Evolutionary conservation across 1,284 basidiomycete genomes (phyloP).

Genomic region (Rhodotorula sp.): DNA sequence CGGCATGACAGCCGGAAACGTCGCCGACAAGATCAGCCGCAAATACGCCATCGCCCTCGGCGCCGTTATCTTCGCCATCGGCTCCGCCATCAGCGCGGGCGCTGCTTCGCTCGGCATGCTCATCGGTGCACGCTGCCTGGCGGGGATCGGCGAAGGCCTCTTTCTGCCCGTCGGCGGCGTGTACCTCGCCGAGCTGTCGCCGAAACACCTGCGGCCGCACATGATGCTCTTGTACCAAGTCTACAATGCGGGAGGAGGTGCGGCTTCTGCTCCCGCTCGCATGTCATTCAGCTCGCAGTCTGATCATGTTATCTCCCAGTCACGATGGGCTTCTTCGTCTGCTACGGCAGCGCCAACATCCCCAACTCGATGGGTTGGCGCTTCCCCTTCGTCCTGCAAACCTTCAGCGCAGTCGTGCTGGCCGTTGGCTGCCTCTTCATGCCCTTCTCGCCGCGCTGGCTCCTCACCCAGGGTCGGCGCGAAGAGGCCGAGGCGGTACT

Average conservation of each 20-base stretch:
- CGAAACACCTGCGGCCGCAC: slow-evolving; percentile 22
- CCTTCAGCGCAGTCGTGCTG: slow-evolving; percentile 52
- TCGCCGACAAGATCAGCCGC: slow-evolving; percentile 58
- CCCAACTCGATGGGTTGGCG: slow-evolving; percentile 57
- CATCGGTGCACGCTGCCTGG: slow-evolving; percentile 57
- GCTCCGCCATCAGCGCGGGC: slow-evolving; percentile 46
- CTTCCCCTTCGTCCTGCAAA: slow-evolving; percentile 56
- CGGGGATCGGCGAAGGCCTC: slow-evolving; percentile 49
- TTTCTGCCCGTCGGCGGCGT: slow-evolving; percentile 40
- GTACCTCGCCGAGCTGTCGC: slow-evolving; percentile 31
- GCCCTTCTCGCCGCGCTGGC: slow-evolving; percentile 60
- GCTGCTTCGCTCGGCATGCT: slow-evolving; percentile 49
- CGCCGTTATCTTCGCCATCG: slow-evolving; percentile 54
- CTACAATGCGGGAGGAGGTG: slow-evolving; percentile 5
- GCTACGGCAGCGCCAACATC: slow-evolving; percentile 56
- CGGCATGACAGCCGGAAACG: slow-evolving; percentile 55
- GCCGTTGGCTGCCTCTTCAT: slow-evolving; percentile 58
- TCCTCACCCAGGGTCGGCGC: slow-evolving; percentile 54
- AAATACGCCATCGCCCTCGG: slow-evolving; percentile 57
- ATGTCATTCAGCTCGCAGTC: neutral
- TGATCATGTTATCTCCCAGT: slow-evolving; percentile 39
- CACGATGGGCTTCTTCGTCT: slow-evolving; percentile 57
- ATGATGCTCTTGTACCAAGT: slow-evolving; percentile 21
- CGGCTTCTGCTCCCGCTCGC: neutral
- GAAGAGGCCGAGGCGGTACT: slow-evolving; percentile 54